These are phyloP conservation scores for Geotrichum bryndzae DNA, from an alignment of 1,139 yeast species.

Conservation along the genomic window DNA sequence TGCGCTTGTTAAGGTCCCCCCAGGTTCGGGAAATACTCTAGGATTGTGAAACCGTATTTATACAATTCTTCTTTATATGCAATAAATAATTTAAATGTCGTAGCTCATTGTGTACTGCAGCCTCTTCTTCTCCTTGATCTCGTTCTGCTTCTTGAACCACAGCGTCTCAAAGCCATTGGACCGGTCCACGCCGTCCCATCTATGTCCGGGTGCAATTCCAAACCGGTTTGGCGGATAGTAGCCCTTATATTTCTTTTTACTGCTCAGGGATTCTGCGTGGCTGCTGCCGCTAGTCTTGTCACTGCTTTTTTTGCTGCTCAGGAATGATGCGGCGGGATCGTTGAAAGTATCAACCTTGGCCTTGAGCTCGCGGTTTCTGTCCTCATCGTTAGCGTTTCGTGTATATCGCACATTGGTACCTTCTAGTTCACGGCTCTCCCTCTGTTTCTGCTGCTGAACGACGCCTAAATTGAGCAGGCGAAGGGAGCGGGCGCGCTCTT, in stretches of 20 bases:
- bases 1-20: background rate
- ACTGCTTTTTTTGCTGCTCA: slow-evolving; percentile 23
- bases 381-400: slow-evolving; percentile 18
- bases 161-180: slow-evolving; percentile 81
- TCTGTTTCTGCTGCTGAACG: slow-evolving; percentile 37
- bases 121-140: slow-evolving; percentile 38
- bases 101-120: slow-evolving; percentile 36
- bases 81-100: slow-evolving; percentile 22
- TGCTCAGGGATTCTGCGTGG: slow-evolving; percentile 24
- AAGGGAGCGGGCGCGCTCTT: slow-evolving; percentile 27
- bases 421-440: slow-evolving; percentile 25
- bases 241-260: slow-evolving; percentile 40
- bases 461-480: slow-evolving; percentile 42
- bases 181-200: slow-evolving; percentile 94
- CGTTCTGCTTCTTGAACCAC: slow-evolving; percentile 53
- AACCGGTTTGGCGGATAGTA: slow-evolving; percentile 64
- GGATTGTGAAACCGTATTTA: background rate
- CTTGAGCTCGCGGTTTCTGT: slow-evolving; percentile 12
- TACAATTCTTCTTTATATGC: background rate
- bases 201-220: slow-evolving; percentile 66
- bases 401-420: slow-evolving; percentile 32
- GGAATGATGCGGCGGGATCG: slow-evolving; percentile 62
- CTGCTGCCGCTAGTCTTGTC: background rate
- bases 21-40: background rate
- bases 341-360: slow-evolving; percentile 42